phyloP scores from a whole-genome alignment of 345 rosid species.

The Viola odorata region DNA sequence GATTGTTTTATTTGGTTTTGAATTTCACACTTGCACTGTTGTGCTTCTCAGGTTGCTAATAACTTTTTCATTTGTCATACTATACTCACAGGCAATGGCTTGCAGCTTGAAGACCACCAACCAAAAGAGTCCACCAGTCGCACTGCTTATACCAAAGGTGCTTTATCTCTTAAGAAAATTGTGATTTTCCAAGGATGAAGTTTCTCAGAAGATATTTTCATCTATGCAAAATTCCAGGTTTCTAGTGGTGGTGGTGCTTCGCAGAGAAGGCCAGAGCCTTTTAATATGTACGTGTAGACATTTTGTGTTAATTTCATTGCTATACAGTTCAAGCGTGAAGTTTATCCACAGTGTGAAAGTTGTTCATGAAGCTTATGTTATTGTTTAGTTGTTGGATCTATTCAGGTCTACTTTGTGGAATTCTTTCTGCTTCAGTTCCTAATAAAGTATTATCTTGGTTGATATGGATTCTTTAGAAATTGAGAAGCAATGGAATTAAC shows the following conservation, averaged over 20 bases:
- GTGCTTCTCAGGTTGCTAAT: constrained; percentile 4
- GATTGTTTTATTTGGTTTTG: too few species aligned
- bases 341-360: background rate
- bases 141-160: constrained; percentile 42
- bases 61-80: background rate
- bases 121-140: constrained; percentile 32
- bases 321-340: background rate
- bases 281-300: constrained; percentile 37
- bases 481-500: too few species aligned
- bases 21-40: background rate
- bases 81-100: constrained; percentile 37
- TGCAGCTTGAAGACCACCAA: constrained; percentile 25
- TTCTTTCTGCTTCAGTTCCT: background rate
- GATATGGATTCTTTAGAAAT: too few species aligned
- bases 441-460: background rate
- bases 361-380: background rate
- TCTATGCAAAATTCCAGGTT: constrained; percentile 36
- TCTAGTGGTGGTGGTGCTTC: constrained; percentile 21
- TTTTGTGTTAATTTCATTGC: background rate
- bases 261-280: constrained; percentile 30
- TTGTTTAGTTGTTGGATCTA: background rate
- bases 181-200: background rate
- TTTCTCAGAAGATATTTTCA: constrained; percentile 10
- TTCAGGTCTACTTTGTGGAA: background rate
- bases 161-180: constrained; percentile 1